Conservation (phyloP, 805 yeast genomes). For the Gaillardinia entomophila region DNA sequence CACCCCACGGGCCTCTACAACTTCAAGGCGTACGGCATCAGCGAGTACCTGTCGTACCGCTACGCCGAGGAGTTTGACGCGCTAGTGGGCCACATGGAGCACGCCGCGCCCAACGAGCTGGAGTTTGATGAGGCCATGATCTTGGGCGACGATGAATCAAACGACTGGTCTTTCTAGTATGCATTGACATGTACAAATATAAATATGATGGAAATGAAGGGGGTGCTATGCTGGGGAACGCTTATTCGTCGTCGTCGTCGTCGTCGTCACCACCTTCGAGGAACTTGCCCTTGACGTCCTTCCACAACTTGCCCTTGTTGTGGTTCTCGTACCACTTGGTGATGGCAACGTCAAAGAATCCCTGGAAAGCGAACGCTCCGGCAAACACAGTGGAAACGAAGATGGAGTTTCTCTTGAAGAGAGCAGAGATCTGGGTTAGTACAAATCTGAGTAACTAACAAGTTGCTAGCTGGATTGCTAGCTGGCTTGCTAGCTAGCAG, state of each 20-base stretch:
- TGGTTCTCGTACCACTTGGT: constrained; percentile 70
- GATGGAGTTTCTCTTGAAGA: constrained; percentile 78
- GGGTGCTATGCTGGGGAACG: background rate
- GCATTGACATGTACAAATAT: background rate
- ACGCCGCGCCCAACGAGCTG: too few relatives aligned
- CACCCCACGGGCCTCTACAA: constrained; percentile 8
- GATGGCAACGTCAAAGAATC: constrained; percentile 60
- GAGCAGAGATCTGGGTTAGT: constrained; percentile 6
- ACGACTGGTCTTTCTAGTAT: background rate
- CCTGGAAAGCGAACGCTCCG: constrained; percentile 83
- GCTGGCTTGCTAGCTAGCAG: too few relatives aligned
- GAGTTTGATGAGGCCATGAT: background rate
- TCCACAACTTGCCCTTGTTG: constrained; percentile 84
- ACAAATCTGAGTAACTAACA: too few relatives aligned
- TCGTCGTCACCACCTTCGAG: constrained; percentile 49
- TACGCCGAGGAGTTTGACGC: background rate
- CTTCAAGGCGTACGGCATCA: constrained; percentile 25
- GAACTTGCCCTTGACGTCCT: constrained; percentile 60
- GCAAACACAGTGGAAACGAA: constrained; percentile 79
- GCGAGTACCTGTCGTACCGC: constrained; percentile 18
- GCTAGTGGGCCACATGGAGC: background rate
- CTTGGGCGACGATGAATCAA: background rate
- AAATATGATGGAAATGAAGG: background rate
- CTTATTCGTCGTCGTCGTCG: constrained; percentile 51
- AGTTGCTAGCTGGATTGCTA: too few relatives aligned